These are phyloP conservation scores for Nothopassalora personata DNA, from an alignment of 2,329 filamentous ascomycete genomes.

Conservation along the genomic window DNA sequence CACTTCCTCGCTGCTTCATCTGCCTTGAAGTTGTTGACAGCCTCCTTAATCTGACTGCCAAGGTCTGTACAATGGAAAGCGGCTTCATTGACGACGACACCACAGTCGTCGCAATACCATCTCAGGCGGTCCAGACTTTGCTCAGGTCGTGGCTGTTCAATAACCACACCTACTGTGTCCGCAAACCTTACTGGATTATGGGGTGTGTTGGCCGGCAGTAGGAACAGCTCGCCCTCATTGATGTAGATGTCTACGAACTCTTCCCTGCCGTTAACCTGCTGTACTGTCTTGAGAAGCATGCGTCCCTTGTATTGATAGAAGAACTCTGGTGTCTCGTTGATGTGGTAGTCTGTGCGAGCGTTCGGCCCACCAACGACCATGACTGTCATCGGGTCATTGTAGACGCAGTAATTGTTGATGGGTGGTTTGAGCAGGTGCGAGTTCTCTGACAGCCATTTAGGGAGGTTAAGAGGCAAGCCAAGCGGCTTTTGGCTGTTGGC, in stretches of 20 bases:
- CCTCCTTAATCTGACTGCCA: slow-evolving; percentile 89
- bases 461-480: slow-evolving; percentile 38
- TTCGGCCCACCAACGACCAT: slow-evolving; percentile 97
- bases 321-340: slow-evolving; percentile 94
- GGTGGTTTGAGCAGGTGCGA: slow-evolving; percentile 88
- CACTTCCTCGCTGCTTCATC: slow-evolving; percentile 69
- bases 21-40: slow-evolving; percentile 73
- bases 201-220: slow-evolving; percentile 88
- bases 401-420: slow-evolving; percentile 96
- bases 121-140: slow-evolving; percentile 70
- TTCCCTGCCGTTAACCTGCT: slow-evolving; percentile 50
- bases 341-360: slow-evolving; percentile 94
- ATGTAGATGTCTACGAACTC: slow-evolving; percentile 81
- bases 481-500: slow-evolving; percentile 11
- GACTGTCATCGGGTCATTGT: slow-evolving; percentile 75
- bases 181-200: slow-evolving; percentile 94
- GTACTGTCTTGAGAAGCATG: slow-evolving; percentile 90
- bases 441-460: slow-evolving; percentile 72
- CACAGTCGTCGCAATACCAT: slow-evolving; percentile 80
- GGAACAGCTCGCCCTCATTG: slow-evolving; percentile 86
- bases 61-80: slow-evolving; percentile 84
- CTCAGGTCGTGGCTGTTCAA: slow-evolving; percentile 75
- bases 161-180: slow-evolving; percentile 86
- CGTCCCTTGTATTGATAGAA: slow-evolving; percentile 94
- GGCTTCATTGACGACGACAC: slow-evolving; percentile 73